Evolutionary conservation across 2,329 filamentous ascomycete genomes (phyloP).

Genomic region (Metarhizium anisopliae): DNA sequence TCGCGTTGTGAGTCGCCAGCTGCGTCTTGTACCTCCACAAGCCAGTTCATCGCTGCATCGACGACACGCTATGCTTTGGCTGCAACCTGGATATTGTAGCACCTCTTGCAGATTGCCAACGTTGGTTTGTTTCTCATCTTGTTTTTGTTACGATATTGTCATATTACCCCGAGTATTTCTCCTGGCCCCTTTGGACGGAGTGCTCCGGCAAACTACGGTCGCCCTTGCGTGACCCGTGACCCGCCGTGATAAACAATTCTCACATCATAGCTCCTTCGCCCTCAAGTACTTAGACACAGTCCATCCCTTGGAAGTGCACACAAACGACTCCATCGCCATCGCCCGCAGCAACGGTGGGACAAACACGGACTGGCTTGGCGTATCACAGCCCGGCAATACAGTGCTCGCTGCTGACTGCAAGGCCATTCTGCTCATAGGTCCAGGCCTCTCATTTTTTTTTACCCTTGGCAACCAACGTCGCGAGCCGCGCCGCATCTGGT

Average conservation of each 20-base stretch:
- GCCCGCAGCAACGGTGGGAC: conserved; percentile 8
- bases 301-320: conserved; percentile 3
- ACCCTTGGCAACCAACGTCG: conserved; percentile 10
- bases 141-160: no score
- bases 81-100: no score
- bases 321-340: background rate
- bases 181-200: no score
- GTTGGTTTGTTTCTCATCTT: no score
- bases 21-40: conserved; percentile 1
- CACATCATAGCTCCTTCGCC: background rate
- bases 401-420: background rate
- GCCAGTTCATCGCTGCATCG: background rate
- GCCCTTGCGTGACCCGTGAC: background rate
- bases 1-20: conserved; percentile 14
- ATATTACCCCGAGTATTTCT: no score
- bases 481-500: conserved; percentile 7
- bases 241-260: background rate
- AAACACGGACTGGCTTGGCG: conserved; percentile 5
- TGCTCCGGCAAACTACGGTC: background rate
- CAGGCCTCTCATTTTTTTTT: background rate
- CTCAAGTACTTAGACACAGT: background rate
- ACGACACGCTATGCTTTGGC: conserved; percentile 1
- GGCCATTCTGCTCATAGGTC: background rate
- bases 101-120: no score
- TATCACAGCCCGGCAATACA: conserved; percentile 3